Evolutionary conservation across 768 basidiomycete genomes (phyloP).

Genomic region (Kwoniella dejecticola): DNA sequence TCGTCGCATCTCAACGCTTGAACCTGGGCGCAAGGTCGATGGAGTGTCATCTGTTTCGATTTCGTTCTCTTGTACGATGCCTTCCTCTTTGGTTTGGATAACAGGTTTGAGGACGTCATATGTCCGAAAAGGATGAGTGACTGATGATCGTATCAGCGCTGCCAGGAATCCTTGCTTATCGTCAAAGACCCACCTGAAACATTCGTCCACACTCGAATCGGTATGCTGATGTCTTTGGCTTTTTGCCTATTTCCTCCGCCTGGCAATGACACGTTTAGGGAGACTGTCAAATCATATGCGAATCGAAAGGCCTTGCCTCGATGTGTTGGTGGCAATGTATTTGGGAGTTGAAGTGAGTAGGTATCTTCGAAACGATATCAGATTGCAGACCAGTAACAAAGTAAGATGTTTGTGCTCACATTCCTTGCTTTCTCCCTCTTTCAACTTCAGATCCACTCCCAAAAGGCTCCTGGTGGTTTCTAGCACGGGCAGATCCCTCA

Average conservation of each 20-base stretch:
- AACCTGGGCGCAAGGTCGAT: background rate
- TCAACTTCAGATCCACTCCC: slow-evolving; percentile 78
- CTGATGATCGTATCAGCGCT: slow-evolving; percentile 36
- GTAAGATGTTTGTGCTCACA: no score
- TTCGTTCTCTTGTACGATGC: slow-evolving; percentile 38
- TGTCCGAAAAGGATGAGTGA: slow-evolving; percentile 62
- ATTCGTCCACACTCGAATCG: slow-evolving; percentile 85
- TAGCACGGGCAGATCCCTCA: slow-evolving; percentile 70
- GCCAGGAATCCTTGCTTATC: background rate
- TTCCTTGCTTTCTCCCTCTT: slow-evolving; percentile 78
- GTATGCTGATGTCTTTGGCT: slow-evolving; percentile 71
- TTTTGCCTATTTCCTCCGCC: slow-evolving; percentile 58
- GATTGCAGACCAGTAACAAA: no score
- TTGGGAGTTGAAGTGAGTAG: slow-evolving; percentile 74
- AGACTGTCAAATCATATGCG: slow-evolving; percentile 86
- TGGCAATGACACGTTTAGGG: slow-evolving; percentile 61
- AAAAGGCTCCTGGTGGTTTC: slow-evolving; percentile 84
- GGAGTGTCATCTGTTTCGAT: background rate
- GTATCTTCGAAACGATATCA: slow-evolving; percentile 62
- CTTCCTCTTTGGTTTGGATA: slow-evolving; percentile 56
- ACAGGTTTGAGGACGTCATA: slow-evolving; percentile 88
- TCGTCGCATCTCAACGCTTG: background rate
- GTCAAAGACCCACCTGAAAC: slow-evolving; percentile 66
- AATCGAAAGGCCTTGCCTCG: slow-evolving; percentile 79
- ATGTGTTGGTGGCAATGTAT: slow-evolving; percentile 85